These are phyloP conservation scores for Mycena epipterygia DNA, from an alignment of 768 basidiomycete genomes.

Conservation along the genomic window DNA sequence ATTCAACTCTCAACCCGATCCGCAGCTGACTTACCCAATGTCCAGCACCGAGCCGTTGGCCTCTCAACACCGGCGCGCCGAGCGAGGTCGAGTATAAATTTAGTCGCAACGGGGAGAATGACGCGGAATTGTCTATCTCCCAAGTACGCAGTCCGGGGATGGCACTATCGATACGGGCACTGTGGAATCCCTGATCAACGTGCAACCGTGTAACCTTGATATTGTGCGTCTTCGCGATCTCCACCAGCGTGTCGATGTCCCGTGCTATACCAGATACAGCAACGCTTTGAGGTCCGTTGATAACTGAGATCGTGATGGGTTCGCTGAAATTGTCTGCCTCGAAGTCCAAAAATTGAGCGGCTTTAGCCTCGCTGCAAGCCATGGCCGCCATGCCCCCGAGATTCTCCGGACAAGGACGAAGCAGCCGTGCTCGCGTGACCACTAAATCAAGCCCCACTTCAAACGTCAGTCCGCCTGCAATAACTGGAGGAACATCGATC, in stretches of 20 bases:
- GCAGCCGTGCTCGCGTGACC: slow-evolving; percentile 23
- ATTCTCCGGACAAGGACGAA: slow-evolving; percentile 8
- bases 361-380: slow-evolving; percentile 1
- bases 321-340: background rate
- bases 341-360: background rate
- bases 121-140: background rate
- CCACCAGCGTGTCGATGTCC: slow-evolving; percentile 18
- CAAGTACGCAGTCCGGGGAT: slow-evolving; percentile 14
- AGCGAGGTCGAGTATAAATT: slow-evolving; percentile 22
- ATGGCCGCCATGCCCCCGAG: slow-evolving; percentile 31
- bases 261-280: slow-evolving; percentile 18
- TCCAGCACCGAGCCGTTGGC: background rate
- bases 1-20: background rate
- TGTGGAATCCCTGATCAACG: slow-evolving; percentile 34
- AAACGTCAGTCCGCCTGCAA: slow-evolving; percentile 24
- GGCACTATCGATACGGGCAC: slow-evolving; percentile 21
- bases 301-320: slow-evolving; percentile 19
- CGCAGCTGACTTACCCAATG: slow-evolving; percentile 28
- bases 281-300: slow-evolving; percentile 27
- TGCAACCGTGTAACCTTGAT: slow-evolving; percentile 24
- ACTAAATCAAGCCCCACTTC: slow-evolving; percentile 26
- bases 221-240: slow-evolving; percentile 12
- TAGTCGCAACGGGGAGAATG: slow-evolving; percentile 14
- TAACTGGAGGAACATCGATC: slow-evolving; percentile 1
- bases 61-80: slow-evolving; percentile 9